Percentiles rank a stretch among this genome's conserved stretches.
Evolutionary conservation across 169 alveolate species (phyloP).

Genomic region (Cyclospora cayetanensis): DNA sequence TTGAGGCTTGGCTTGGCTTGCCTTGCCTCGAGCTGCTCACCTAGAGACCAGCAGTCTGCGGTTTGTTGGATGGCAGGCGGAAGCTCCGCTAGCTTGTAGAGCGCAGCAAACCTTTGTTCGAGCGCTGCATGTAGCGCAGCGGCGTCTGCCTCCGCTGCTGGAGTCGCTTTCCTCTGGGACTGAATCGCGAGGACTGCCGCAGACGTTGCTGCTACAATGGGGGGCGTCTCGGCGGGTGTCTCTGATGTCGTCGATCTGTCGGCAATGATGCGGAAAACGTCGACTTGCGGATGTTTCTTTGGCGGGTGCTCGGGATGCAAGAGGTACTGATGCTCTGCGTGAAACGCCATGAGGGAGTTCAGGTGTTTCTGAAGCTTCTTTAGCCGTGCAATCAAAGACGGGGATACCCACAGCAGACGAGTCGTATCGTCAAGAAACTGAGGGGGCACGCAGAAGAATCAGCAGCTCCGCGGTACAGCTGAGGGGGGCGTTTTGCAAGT

Average conservation of each 20-base stretch:
- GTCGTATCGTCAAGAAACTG: slow-evolving; percentile 25
- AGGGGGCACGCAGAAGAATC: neutral
- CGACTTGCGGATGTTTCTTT: slow-evolving; percentile 6
- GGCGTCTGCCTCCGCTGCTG: neutral
- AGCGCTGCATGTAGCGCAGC: neutral
- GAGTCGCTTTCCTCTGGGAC: neutral
- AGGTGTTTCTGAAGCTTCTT: slow-evolving; percentile 8
- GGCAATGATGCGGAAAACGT: neutral
- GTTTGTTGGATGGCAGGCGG: neutral
- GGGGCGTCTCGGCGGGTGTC: neutral
- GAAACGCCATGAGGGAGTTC: slow-evolving; percentile 4
- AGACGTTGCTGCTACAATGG: neutral
- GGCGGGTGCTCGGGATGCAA: slow-evolving; percentile 3
- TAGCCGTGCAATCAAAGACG: neutral
- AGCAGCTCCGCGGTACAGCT: neutral
- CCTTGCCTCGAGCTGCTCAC: too few species aligned
- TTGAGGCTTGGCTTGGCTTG: too few species aligned
- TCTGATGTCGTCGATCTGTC: neutral
- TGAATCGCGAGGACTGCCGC: neutral
- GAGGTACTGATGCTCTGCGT: slow-evolving; percentile 22
- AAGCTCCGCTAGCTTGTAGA: neutral
- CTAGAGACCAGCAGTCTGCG: slow-evolving; percentile 41
- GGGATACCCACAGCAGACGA: neutral
- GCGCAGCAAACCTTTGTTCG: slow-evolving; percentile 12
- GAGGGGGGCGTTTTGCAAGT: too few species aligned